Conservation (phyloP, 768 basidiomycete species). For the Macrolepiota albuminosa region DNA sequence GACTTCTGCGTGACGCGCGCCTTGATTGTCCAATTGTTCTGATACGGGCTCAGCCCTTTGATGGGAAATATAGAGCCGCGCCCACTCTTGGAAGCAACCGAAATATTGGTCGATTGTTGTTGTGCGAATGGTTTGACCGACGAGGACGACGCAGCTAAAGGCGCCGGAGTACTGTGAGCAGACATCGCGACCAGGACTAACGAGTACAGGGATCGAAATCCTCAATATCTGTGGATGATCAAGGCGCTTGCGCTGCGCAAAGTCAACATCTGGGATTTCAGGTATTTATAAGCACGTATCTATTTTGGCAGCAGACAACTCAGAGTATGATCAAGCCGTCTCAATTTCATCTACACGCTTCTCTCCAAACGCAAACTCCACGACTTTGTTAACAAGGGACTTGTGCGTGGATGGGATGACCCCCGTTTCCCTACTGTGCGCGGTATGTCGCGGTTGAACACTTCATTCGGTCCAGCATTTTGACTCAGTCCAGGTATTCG, state of each 20-base stretch:
- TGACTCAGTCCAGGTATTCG: constrained; percentile 63
- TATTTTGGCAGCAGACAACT: constrained; percentile 4
- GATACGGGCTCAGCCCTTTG: constrained; percentile 91
- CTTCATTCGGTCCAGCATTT: background rate
- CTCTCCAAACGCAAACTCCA: constrained; percentile 97
- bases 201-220: constrained; percentile 96
- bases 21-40: constrained; percentile 98
- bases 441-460: constrained; percentile 42
- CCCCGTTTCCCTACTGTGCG: constrained; percentile 98
- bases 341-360: constrained; percentile 96
- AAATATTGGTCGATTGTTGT: constrained; percentile 11
- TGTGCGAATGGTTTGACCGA: constrained; percentile 16
- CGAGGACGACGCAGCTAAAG: constrained; percentile 20
- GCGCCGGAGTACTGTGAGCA: background rate
- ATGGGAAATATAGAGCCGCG: constrained; percentile 64
- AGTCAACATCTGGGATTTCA: constrained; percentile 96
- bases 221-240: constrained; percentile 97
- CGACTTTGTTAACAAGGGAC: constrained; percentile 85
- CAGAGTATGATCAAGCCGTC: constrained; percentile 51
- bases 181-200: constrained; percentile 60
- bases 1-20: constrained; percentile 87
- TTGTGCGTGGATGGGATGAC: constrained; percentile 97
- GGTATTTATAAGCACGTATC: constrained; percentile 34
- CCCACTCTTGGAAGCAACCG: constrained; percentile 15
- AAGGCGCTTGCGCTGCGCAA: constrained; percentile 72